A percentile compares a stretch with the other conserved stretches of the same genome.
Evolutionary conservation across 1,139 yeast species (phyloP).

Genomic region (Diutina pseudorugosa): DNA sequence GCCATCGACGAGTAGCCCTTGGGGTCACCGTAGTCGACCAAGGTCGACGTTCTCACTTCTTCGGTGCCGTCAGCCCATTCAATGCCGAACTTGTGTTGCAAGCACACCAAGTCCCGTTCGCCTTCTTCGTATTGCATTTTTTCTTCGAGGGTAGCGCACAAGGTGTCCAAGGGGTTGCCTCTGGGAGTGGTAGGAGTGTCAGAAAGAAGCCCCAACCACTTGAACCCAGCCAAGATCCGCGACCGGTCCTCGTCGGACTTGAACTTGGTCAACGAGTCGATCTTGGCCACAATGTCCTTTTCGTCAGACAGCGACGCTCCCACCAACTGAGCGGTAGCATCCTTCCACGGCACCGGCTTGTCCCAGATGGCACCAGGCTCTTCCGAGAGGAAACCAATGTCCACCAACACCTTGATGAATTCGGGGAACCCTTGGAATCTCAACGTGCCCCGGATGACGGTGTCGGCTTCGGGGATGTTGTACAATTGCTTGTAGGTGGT

Average conservation of each 20-base stretch:
- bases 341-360: conserved; percentile 55
- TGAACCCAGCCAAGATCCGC: conserved; percentile 78
- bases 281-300: conserved; percentile 62
- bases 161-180: conserved; percentile 89
- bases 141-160: conserved; percentile 92
- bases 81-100: conserved; percentile 96
- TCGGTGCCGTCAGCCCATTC: conserved; percentile 89
- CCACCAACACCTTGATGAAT: conserved; percentile 89
- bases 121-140: conserved; percentile 93
- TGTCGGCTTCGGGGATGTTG: conserved; percentile 93
- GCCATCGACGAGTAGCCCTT: conserved; percentile 98
- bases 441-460: conserved; percentile 92
- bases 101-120: conserved; percentile 88
- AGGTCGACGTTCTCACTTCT: conserved; percentile 89
- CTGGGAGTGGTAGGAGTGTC: conserved; percentile 68
- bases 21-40: conserved; percentile 88
- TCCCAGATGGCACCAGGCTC: conserved; percentile 31
- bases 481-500: conserved; percentile 87
- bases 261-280: conserved; percentile 70
- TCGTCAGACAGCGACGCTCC: conserved; percentile 63
- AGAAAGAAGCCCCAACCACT: conserved; percentile 90
- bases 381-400: conserved; percentile 84
- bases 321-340: conserved; percentile 65
- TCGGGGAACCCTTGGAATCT: conserved; percentile 99
- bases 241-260: conserved; percentile 72